Base-by-base conservation (phyloP, 2,329 filamentous ascomycete species). In the Phyllosticta ampelicida region DNA sequence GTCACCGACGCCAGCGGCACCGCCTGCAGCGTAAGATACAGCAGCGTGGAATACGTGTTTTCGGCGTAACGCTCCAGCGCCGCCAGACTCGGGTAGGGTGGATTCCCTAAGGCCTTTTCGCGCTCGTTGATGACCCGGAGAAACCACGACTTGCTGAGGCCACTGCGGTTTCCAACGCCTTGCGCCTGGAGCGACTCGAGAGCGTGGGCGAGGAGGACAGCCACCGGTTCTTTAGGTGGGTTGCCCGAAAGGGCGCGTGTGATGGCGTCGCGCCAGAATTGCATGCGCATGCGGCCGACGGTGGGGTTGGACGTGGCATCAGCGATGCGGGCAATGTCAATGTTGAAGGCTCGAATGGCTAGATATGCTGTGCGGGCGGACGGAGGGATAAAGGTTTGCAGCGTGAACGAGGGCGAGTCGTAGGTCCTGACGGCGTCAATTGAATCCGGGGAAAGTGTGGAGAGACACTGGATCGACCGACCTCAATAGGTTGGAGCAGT, bases 231-330 rank as follows among this genome's bases (percentile, higher is more conserved):
- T 67, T 90, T 89, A 1, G 91, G 90, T 1, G 94, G 91, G 0
- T 78, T 77, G 29, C 87, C 87, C 1, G 86, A 80, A 61, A 96
- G 86, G 1, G 89, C 87, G 61, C 86, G 85, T 56, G 86, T 81
- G 55, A 99, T 77, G 4, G 89, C 84, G 65, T 97, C 91, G 54
- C 89, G 84, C 89, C 94, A 97, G 77, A 97, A 97, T 71, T 96
- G 89, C 73, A 96, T 86, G 63, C 94, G 90, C 79, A 97, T 84
- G 55, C 86, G 80, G 54, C 90, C 92, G 61, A 97, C 88, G 3
- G 86, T 86, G n/a, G 88, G 84, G 61, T 87, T 94, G 52, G 89
- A 94, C 19, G 94, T 91, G 11, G 88, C 84, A 73, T 97, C 92
- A 59, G 94, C 90, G 62, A 97, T 87, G 59, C 89, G 83, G 51